A percentile compares a stretch with the other conserved stretches of the same genome.
Conservation (phyloP, 352 stramenopile species). For the Blastocystis sp. region DNA sequence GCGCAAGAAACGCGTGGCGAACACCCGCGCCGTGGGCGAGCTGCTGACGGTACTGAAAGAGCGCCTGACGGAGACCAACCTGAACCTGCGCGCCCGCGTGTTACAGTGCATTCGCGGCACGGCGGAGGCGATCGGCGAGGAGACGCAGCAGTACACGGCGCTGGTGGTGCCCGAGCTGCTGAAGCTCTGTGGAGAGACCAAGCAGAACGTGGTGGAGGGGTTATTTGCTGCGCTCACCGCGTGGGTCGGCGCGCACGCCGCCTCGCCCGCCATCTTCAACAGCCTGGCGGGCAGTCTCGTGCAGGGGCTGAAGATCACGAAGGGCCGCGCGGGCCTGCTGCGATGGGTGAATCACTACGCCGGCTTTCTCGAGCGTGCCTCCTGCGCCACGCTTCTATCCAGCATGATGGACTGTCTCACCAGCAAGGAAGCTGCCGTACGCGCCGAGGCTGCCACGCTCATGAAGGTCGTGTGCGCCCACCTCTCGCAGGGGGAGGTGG, state of each 20-base stretch:
- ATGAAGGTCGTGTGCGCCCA: not conserved
- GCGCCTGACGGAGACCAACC: constrained; percentile 39
- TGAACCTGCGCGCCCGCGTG: constrained; percentile 50
- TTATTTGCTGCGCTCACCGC: constrained; percentile 1
- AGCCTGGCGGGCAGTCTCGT: not conserved
- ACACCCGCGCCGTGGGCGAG: constrained; percentile 6
- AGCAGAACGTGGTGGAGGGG: constrained; percentile 56
- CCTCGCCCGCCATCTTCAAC: not conserved
- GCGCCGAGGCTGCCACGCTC: not conserved
- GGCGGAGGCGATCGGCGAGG: not conserved
- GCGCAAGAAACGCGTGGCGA: constrained; percentile 3
- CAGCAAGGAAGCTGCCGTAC: not conserved
- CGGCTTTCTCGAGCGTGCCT: not conserved
- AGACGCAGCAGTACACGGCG: not conserved
- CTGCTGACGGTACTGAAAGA: constrained; percentile 37
- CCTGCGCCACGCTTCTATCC: not conserved
- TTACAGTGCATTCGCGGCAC: constrained; percentile 5
- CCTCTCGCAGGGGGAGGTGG: not conserved
- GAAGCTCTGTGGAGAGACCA: constrained; percentile 27
- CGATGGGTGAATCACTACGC: constrained; percentile 20
- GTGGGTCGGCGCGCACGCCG: constrained; percentile 10
- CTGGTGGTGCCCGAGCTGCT: constrained; percentile 31
- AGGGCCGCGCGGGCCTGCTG: constrained; percentile 33
- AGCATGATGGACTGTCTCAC: constrained; percentile 50
- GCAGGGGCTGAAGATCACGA: constrained; percentile 4